These are phyloP conservation scores for Xerocomellus dryophilus DNA, from an alignment of 768 basidiomycete species.

Conservation along the genomic window DNA sequence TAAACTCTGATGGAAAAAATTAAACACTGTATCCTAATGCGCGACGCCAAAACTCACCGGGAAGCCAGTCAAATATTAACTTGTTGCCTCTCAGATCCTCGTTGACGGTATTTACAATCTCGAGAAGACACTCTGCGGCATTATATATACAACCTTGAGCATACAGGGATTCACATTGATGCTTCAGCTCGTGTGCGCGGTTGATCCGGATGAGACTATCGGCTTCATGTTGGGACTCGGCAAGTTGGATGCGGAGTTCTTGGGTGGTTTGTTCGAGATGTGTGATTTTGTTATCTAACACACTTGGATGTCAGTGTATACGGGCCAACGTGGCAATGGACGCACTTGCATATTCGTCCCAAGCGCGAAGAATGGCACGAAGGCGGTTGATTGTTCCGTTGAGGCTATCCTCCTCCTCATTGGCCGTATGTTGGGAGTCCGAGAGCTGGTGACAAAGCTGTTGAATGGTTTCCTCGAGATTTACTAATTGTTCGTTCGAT, in stretches of 20 bases:
- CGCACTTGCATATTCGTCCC: too few relatives aligned
- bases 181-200: neutral
- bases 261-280: too few relatives aligned
- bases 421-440: too few relatives aligned
- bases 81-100: neutral
- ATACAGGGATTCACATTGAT: conserved; percentile 7
- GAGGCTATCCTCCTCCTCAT: too few relatives aligned
- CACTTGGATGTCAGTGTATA: too few relatives aligned
- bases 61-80: neutral
- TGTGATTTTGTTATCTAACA: too few relatives aligned
- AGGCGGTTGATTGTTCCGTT: too few relatives aligned
- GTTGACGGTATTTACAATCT: neutral
- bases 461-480: neutral
- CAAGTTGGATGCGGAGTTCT: too few relatives aligned
- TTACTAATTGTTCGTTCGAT: neutral
- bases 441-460: neutral
- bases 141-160: neutral
- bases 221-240: neutral
- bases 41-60: neutral
- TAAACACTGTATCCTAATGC: rapidly evolving
- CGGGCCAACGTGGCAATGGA: too few relatives aligned
- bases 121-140: neutral
- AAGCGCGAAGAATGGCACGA: too few relatives aligned
- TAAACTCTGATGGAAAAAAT: neutral
- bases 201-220: neutral